Percentiles rank a stretch among this genome's conserved stretches.
phyloP scores from a whole-genome alignment of 257 asterid genomes.

The Nyctanthes arbortristis region DNA sequence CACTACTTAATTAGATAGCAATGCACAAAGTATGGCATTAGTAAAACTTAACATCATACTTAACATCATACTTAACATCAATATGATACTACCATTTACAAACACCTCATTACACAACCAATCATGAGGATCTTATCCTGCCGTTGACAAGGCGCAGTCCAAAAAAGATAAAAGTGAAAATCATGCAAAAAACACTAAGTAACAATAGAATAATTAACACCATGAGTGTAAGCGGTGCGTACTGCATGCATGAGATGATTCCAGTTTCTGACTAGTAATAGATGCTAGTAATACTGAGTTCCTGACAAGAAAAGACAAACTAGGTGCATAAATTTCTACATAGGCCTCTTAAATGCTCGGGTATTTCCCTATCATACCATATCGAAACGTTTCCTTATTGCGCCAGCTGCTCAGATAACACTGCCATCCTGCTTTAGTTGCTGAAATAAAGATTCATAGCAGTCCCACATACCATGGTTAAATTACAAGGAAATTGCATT shows the following conservation, averaged over 20 bases:
- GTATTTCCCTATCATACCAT: constrained; percentile 68
- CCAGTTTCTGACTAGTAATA: neutral
- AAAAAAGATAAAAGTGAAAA: neutral
- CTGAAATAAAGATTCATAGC: constrained; percentile 50
- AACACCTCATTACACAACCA: neutral
- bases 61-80: too few species aligned
- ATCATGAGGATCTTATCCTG: too few species aligned
- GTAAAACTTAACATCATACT: neutral
- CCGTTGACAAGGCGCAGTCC: too few species aligned
- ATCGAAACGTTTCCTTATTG: constrained; percentile 41
- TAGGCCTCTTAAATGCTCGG: constrained; percentile 37
- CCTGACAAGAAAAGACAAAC: constrained; percentile 17
- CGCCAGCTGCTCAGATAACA: constrained; percentile 64
- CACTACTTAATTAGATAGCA: neutral
- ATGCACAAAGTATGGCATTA: neutral
- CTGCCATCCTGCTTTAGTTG: constrained; percentile 56
- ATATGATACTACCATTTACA: neutral
- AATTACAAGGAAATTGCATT: constrained; percentile 27
- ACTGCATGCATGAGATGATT: constrained; percentile 12
- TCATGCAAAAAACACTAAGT: neutral
- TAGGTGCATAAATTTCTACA: neutral
- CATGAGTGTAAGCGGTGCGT: neutral
- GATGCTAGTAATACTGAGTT: neutral
- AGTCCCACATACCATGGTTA: constrained; percentile 43
- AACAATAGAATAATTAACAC: neutral